Percentiles rank a stretch among this genome's conserved stretches.
These are phyloP conservation scores for Malassezia obtusa DNA, from an alignment of 1,284 basidiomycete species.

Conservation along the genomic window DNA sequence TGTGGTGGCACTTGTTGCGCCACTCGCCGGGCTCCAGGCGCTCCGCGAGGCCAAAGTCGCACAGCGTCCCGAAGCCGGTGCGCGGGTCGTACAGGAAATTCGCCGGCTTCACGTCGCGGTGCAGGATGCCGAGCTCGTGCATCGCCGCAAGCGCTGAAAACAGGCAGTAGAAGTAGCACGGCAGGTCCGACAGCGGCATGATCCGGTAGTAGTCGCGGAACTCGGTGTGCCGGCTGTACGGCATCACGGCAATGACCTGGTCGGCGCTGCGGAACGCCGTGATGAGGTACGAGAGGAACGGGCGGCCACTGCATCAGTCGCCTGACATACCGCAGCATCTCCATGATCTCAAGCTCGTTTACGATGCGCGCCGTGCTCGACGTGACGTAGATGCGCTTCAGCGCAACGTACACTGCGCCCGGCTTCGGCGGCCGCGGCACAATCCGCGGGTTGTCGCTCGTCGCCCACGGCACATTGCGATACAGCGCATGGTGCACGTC, in stretches of 20 bases:
- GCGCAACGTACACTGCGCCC: constrained; percentile 64
- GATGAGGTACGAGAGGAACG: constrained; percentile 61
- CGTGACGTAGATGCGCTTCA: constrained; percentile 95
- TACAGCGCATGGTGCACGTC: constrained; percentile 68
- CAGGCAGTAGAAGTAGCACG: constrained; percentile 80
- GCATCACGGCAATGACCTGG: constrained; percentile 89
- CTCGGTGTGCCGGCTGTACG: constrained; percentile 82
- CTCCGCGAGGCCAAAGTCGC: constrained; percentile 74
- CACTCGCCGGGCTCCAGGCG: constrained; percentile 39
- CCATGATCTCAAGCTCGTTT: constrained; percentile 90
- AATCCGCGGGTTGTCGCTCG: constrained; percentile 5
- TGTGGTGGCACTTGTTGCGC: constrained; percentile 46
- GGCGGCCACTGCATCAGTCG: constrained; percentile 7
- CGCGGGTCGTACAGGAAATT: constrained; percentile 91
- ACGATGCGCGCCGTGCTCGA: constrained; percentile 82
- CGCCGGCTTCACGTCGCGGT: constrained; percentile 95
- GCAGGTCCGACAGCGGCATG: constrained; percentile 65
- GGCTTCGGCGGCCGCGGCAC: not conserved
- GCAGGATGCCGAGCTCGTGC: constrained; percentile 78
- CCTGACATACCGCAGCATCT: constrained; percentile 54
- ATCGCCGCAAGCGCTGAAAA: constrained; percentile 81
- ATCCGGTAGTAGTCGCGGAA: constrained; percentile 71
- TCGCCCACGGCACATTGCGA: constrained; percentile 67
- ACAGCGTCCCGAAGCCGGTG: constrained; percentile 73
- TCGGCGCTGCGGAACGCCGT: constrained; percentile 84